A percentile compares a stretch with the other conserved stretches of the same genome.
phyloP scores from a whole-genome alignment of 768 basidiomycete genomes.

The Lepiota brunneoincarnata region DNA sequence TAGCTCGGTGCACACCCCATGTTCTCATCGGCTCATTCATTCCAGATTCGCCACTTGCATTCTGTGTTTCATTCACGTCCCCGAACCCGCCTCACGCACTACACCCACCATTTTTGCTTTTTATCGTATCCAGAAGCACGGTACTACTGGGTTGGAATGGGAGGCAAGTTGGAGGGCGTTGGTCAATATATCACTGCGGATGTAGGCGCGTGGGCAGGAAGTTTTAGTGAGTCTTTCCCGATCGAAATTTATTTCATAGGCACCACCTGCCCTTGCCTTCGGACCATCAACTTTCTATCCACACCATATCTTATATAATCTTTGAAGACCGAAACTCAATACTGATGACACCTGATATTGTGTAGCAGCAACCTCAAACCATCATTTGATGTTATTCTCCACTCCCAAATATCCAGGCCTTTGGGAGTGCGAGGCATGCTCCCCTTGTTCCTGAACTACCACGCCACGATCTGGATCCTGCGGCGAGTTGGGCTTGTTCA shows the following conservation, averaged over 20 bases:
- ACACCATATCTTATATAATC: too few relatives aligned
- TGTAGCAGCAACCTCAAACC: conserved; percentile 92
- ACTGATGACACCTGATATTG: too few relatives aligned
- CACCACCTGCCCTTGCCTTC: not conserved
- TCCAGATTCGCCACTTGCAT: too few relatives aligned
- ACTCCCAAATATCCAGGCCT: conserved; percentile 84
- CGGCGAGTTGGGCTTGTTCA: not conserved
- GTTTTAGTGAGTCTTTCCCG: conserved; percentile 74
- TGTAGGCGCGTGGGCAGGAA: conserved; percentile 87
- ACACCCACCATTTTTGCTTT: conserved; percentile 90
- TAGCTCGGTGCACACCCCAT: too few relatives aligned
- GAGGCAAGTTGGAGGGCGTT: too few relatives aligned
- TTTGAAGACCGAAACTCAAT: too few relatives aligned
- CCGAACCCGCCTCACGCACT: conserved; percentile 84
- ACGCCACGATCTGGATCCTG: conserved; percentile 77
- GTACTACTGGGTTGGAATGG: too few relatives aligned
- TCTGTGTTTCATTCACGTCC: conserved; percentile 80
- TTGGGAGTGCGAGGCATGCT: conserved; percentile 81
- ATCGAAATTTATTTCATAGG: too few relatives aligned
- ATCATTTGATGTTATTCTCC: conserved; percentile 83
- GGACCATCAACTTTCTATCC: not conserved
- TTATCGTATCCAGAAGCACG: too few relatives aligned
- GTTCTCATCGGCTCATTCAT: too few relatives aligned
- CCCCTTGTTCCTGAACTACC: conserved; percentile 81
- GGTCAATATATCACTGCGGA: too few relatives aligned